A percentile compares a stretch with the other conserved stretches of the same genome.
Evolutionary conservation across 768 basidiomycete species (phyloP).

Genomic region (Tylopilus sp.): DNA sequence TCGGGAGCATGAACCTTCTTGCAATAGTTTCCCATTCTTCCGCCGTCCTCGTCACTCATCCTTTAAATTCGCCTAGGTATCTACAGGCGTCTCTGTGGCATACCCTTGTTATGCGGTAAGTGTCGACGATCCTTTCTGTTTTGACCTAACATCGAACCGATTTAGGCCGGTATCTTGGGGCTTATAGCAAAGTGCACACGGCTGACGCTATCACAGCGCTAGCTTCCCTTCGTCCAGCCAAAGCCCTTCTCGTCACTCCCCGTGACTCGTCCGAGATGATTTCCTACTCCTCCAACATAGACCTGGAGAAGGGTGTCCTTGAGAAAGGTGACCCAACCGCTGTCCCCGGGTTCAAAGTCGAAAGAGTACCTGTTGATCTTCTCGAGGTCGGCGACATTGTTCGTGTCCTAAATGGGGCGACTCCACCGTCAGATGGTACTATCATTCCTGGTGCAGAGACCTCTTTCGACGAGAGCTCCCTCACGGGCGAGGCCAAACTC

Average conservation of each 20-base stretch:
- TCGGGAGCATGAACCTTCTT: constrained; percentile 86
- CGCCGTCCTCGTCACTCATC: neutral
- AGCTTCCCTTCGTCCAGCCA: constrained; percentile 57
- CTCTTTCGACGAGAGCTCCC: constrained; percentile 77
- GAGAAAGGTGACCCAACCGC: constrained; percentile 13
- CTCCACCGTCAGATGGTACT: constrained; percentile 74
- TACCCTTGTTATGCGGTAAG: constrained; percentile 72
- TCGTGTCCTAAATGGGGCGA: constrained; percentile 65
- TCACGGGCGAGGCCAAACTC: constrained; percentile 74
- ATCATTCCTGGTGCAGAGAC: constrained; percentile 47
- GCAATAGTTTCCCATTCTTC: constrained; percentile 32
- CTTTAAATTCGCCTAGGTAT: constrained; percentile 41
- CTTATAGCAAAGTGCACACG: constrained; percentile 64
- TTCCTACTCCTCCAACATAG: constrained; percentile 15
- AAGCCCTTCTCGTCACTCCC: constrained; percentile 51
- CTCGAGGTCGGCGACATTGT: constrained; percentile 80
- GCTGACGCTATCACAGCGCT: constrained; percentile 73
- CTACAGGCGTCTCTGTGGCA: constrained; percentile 68
- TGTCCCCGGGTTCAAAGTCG: constrained; percentile 27
- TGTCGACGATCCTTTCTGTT: neutral
- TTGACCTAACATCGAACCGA: neutral
- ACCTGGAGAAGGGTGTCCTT: constrained; percentile 38
- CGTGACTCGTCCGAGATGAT: constrained; percentile 6
- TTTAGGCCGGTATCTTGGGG: constrained; percentile 61
- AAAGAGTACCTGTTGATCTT: constrained; percentile 51